Conservation (phyloP, 1,139 yeast species). For the Saccharomyces hybrid region DNA sequence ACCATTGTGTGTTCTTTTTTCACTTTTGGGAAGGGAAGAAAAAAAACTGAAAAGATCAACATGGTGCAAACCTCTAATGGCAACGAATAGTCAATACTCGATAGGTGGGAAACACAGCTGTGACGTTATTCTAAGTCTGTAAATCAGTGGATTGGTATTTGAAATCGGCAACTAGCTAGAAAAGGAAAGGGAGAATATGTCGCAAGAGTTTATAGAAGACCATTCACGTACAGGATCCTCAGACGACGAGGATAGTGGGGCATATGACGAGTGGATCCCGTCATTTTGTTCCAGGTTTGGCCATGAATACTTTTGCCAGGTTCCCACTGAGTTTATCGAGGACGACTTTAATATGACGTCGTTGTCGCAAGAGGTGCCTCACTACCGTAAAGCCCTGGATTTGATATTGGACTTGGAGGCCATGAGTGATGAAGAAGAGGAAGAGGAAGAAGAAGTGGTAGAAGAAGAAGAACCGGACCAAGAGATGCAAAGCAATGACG, state of each 20-base stretch:
- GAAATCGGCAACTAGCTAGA: neutral
- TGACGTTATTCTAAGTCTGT: neutral
- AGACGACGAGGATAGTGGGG: conserved; percentile 29
- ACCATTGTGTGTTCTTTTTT: neutral
- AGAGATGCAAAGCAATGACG: conserved; percentile 3
- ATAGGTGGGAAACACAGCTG: neutral
- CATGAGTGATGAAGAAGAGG: conserved; percentile 37
- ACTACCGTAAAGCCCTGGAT: conserved; percentile 85
- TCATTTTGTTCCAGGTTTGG: conserved; percentile 83
- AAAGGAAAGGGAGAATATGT: neutral
- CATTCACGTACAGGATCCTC: conserved; percentile 18
- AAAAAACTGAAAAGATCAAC: neutral
- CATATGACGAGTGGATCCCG: conserved; percentile 73
- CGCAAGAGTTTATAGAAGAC: conserved; percentile 19
- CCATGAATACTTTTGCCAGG: conserved; percentile 90
- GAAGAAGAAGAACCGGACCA: neutral
- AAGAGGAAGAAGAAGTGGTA: conserved; percentile 15
- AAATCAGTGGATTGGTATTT: neutral
- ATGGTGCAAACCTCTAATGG: conserved; percentile 11
- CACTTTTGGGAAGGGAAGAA: neutral
- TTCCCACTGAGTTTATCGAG: conserved; percentile 85
- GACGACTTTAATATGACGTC: conserved; percentile 96
- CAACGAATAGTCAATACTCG: neutral
- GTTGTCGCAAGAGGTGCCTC: conserved; percentile 74
- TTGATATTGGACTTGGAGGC: conserved; percentile 85